These are phyloP conservation scores for Pseudogymnoascus sp. DNA, from an alignment of 2,329 filamentous ascomycete species.

Conservation along the genomic window DNA sequence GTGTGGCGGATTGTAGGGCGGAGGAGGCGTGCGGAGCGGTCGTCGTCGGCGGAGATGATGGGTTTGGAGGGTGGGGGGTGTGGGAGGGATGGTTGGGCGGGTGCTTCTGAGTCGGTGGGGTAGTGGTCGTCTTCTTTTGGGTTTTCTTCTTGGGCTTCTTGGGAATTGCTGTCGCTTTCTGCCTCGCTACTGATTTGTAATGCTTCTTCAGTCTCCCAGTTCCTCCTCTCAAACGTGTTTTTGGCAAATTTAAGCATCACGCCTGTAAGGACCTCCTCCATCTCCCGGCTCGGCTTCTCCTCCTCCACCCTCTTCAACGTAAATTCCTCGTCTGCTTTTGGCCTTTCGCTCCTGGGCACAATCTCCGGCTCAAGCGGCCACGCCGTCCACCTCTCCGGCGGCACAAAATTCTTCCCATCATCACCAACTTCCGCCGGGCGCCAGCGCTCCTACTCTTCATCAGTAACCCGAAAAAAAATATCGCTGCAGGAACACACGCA, in stretches of 20 bases:
- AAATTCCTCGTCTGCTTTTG: constrained; percentile 47
- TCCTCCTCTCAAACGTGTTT: constrained; percentile 48
- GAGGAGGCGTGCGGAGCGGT: constrained; percentile 57
- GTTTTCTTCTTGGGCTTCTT: constrained; percentile 22
- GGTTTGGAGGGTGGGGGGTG: constrained; percentile 36
- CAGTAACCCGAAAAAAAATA: background rate
- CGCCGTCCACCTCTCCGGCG: constrained; percentile 66
- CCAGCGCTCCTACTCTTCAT: constrained; percentile 30
- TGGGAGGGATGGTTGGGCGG: background rate
- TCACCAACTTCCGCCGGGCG: constrained; percentile 30
- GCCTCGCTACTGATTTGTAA: background rate
- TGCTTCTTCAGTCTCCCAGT: constrained; percentile 27
- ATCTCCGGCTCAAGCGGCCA: constrained; percentile 67
- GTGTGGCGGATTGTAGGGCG: constrained; percentile 65
- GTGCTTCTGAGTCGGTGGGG: background rate
- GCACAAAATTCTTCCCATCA: constrained; percentile 38
- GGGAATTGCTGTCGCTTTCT: constrained; percentile 17
- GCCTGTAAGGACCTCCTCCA: constrained; percentile 68
- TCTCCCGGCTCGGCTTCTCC: constrained; percentile 48
- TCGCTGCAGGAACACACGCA: background rate
- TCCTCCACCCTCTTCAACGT: constrained; percentile 43
- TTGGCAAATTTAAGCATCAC: constrained; percentile 62
- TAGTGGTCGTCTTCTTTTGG: background rate
- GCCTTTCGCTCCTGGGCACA: constrained; percentile 51
- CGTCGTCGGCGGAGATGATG: constrained; percentile 63